phyloP scores from a whole-genome alignment of 176 grass and related monocot genomes.

The Tillandsia leiboldiana region DNA sequence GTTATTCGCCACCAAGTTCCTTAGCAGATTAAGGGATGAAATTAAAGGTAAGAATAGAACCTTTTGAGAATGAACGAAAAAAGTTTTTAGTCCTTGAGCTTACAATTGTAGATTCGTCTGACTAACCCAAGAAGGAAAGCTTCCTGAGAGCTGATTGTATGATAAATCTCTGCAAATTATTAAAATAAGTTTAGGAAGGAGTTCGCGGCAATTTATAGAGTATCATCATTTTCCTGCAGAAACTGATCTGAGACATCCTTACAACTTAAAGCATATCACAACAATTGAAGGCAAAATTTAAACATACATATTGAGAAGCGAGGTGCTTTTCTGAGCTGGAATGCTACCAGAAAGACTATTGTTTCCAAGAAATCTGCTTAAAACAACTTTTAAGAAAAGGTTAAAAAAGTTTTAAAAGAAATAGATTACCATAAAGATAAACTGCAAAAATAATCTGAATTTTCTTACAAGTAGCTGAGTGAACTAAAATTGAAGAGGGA shows the following conservation, averaged over 20 bases:
- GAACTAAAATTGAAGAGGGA: constrained; percentile 39
- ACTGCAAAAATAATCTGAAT: constrained; percentile 5
- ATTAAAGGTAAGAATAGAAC: background rate
- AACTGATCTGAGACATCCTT: too few relatives aligned
- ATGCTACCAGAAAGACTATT: constrained; percentile 74
- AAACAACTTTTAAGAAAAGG: background rate
- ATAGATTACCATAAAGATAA: background rate
- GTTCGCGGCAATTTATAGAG: background rate
- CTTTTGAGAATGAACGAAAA: background rate
- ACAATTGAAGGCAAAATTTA: background rate
- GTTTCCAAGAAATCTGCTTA: constrained; percentile 75
- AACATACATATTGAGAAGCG: constrained; percentile 46
- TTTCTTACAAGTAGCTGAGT: constrained; percentile 39
- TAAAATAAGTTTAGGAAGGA: constrained; percentile 14
- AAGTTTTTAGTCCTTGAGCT: constrained; percentile 14
- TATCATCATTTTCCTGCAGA: constrained; percentile 2
- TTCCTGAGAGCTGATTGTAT: constrained; percentile 77
- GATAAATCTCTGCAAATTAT: constrained; percentile 65
- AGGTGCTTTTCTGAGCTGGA: constrained; percentile 35
- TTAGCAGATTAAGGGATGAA: constrained; percentile 23
- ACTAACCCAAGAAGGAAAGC: constrained; percentile 69
- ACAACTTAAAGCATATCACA: too few relatives aligned
- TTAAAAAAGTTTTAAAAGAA: background rate
- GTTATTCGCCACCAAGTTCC: constrained; percentile 84
- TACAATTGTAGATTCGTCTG: constrained; percentile 56